phyloP scores from a whole-genome alignment of 352 stramenopile genomes.

The Phytophthora melonis region DNA sequence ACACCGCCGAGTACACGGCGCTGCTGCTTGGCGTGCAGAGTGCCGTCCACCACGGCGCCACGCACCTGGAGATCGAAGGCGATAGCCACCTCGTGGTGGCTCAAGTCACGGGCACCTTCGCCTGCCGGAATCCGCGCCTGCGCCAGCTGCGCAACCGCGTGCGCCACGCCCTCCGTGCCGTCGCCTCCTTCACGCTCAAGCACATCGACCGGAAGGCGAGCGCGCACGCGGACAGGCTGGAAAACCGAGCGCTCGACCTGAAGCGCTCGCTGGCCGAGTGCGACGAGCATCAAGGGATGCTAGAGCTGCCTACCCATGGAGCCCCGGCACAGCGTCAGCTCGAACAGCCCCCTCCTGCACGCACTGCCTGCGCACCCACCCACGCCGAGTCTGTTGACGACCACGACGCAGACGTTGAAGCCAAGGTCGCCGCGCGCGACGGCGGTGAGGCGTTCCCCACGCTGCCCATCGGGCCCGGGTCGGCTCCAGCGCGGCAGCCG shows the following conservation, averaged over 20 bases:
- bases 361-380: no score
- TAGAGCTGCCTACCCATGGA: no score
- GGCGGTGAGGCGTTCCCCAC: no score
- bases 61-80: neutral
- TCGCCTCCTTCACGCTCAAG: constrained; percentile 3
- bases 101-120: constrained; percentile 11
- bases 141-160: neutral
- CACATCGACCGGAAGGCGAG: constrained; percentile 9
- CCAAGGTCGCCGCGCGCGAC: neutral
- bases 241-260: neutral
- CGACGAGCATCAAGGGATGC: neutral
- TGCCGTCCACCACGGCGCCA: constrained; percentile 6
- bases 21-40: neutral
- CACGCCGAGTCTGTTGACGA: no score
- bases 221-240: neutral
- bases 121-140: neutral
- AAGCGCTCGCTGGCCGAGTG: neutral
- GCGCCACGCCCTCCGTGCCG: neutral
- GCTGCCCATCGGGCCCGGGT: no score
- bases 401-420: no score
- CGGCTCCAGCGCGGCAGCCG: no score
- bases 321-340: no score
- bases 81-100: constrained; percentile 1
- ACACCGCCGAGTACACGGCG: constrained; percentile 28
- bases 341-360: no score